Conservation (phyloP, 805 yeast genomes). For the Barnettozyma botsteinii region DNA sequence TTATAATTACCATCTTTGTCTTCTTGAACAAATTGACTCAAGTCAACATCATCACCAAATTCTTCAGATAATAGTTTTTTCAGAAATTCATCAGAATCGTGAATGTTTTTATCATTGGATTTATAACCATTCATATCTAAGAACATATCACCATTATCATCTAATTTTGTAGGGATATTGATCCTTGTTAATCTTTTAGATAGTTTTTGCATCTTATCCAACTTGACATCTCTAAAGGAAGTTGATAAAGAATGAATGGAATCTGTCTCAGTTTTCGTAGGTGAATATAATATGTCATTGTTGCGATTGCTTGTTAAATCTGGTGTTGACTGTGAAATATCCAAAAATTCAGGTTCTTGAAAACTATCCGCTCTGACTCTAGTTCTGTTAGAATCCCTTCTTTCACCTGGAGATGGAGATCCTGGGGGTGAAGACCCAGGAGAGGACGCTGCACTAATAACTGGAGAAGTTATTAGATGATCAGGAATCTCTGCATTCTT, state of each 20-base stretch:
- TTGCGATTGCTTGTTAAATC: constrained; percentile 7
- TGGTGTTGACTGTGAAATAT: constrained; percentile 30
- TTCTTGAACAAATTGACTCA: constrained; percentile 41
- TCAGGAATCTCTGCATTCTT: constrained; percentile 57
- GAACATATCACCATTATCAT: constrained; percentile 82
- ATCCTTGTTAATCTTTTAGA: constrained; percentile 59
- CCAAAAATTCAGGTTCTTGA: constrained; percentile 47
- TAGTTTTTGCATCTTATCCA: constrained; percentile 56
- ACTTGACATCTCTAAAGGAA: constrained; percentile 34
- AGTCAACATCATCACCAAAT: constrained; percentile 48
- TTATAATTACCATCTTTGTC: constrained; percentile 67
- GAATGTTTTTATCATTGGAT: constrained; percentile 71
- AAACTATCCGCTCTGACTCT: constrained; percentile 11
- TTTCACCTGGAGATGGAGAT: constrained; percentile 15
- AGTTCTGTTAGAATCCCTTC: not conserved
- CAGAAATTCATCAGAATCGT: constrained; percentile 69
- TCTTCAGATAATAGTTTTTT: constrained; percentile 73
- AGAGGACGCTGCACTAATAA: constrained; percentile 22
- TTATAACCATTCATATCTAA: constrained; percentile 96
- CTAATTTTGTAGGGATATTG: constrained; percentile 84
- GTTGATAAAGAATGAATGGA: constrained; percentile 10
- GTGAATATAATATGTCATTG: constrained; percentile 4
- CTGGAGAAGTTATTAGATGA: constrained; percentile 47
- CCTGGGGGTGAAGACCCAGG: constrained; percentile 20
- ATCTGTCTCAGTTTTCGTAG: constrained; percentile 10